A percentile compares a stretch with the other conserved stretches of the same genome.
phyloP scores from a whole-genome alignment of 371 early-diverging fungal genomes.

The Mucor sp. region DNA sequence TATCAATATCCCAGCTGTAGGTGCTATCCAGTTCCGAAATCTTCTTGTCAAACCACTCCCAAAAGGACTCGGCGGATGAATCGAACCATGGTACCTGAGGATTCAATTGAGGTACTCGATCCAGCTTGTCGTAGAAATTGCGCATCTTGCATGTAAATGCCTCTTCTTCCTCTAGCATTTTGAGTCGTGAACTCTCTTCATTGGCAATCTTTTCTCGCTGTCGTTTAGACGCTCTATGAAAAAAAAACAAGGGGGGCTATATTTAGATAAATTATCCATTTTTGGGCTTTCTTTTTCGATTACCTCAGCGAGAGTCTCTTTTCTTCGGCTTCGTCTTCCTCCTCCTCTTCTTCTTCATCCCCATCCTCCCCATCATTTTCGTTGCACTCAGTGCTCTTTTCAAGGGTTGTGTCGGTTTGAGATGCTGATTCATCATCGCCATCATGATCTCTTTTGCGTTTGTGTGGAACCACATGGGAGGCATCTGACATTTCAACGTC shows the following conservation, averaged over 20 bases:
- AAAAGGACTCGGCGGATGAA: conserved; percentile 12
- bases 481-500: not conserved
- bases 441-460: not conserved
- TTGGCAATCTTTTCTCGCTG: conserved; percentile 59
- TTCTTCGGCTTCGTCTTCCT: conserved; percentile 44
- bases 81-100: conserved; percentile 15
- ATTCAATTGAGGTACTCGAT: not conserved
- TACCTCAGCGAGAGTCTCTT: conserved; percentile 58
- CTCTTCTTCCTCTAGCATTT: conserved; percentile 59
- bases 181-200: conserved; percentile 52
- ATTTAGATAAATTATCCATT: not conserved
- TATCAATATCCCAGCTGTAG: conserved; percentile 40
- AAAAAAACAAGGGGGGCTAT: not conserved
- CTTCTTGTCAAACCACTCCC: conserved; percentile 49
- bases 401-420: not conserved
- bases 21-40: conserved; percentile 35
- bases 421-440: not conserved
- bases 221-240: conserved; percentile 58
- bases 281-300: not conserved
- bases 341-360: conserved; percentile 34
- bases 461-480: not conserved
- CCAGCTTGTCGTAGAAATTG: conserved; percentile 37
- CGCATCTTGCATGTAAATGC: conserved; percentile 35
- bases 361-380: conserved; percentile 11
- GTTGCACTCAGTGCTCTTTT: conserved; percentile 6